These are phyloP conservation scores for Apiospora arundinis DNA, from an alignment of 2,329 filamentous ascomycete genomes.

Conservation along the genomic window DNA sequence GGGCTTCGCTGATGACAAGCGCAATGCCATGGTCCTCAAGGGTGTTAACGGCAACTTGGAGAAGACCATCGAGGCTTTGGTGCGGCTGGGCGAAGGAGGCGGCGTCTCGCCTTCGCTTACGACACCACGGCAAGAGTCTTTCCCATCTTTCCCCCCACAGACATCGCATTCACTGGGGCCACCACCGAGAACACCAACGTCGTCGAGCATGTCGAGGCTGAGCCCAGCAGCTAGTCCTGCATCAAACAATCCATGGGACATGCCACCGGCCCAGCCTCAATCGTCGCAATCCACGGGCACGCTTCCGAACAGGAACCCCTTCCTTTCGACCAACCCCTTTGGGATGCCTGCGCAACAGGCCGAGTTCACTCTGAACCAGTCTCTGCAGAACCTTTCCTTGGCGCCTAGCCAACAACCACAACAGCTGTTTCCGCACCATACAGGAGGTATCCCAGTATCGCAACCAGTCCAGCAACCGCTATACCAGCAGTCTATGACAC, in stretches of 20 bases:
- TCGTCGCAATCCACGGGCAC: slow-evolving; percentile 71
- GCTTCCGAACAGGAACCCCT: slow-evolving; percentile 63
- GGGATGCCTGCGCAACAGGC: slow-evolving; percentile 54
- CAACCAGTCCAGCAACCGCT: slow-evolving; percentile 48
- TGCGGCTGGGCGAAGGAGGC: slow-evolving; percentile 78
- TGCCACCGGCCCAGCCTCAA: slow-evolving; percentile 60
- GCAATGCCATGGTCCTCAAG: slow-evolving; percentile 82
- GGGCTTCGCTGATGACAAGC: slow-evolving; percentile 86
- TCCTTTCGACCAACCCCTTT: slow-evolving; percentile 74
- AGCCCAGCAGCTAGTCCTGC: slow-evolving; percentile 40
- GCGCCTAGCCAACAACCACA: slow-evolving; percentile 53
- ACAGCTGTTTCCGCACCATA: slow-evolving; percentile 77
- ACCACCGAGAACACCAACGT: slow-evolving; percentile 43
- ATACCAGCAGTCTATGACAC: slow-evolving; percentile 52
- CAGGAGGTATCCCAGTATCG: slow-evolving; percentile 62
- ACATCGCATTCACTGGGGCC: slow-evolving; percentile 60
- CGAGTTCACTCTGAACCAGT: slow-evolving; percentile 62
- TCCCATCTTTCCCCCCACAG: slow-evolving; percentile 45
- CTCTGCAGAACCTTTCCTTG: slow-evolving; percentile 78
- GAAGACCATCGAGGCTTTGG: slow-evolving; percentile 82
- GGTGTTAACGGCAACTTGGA: slow-evolving; percentile 86
- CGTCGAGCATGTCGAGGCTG: slow-evolving; percentile 38
- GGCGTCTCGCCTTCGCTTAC: slow-evolving; percentile 50
- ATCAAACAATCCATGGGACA: slow-evolving; percentile 72
- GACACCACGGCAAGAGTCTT: slow-evolving; percentile 49